Conservation (phyloP, 768 basidiomycete genomes). For the Mycena galopus region DNA sequence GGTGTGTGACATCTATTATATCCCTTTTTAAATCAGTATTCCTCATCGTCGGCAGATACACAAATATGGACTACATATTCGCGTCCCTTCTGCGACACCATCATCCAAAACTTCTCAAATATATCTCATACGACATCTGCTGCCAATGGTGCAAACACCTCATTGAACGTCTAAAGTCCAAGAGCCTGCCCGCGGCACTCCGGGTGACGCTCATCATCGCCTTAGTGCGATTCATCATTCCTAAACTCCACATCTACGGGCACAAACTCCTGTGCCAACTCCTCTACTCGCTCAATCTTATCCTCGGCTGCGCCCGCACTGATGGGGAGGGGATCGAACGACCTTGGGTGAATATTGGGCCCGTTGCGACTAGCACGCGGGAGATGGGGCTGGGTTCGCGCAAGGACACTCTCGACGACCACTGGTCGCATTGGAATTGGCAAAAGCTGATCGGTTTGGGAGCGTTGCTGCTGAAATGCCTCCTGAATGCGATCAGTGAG, state of each 20-base stretch:
- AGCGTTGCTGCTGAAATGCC: constrained; percentile 14
- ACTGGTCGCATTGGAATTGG: constrained; percentile 47
- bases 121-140: constrained; percentile 47
- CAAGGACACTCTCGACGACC: constrained; percentile 43
- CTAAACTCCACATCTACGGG: constrained; percentile 34
- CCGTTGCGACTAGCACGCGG: constrained; percentile 40
- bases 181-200: constrained; percentile 8
- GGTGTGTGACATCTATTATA: constrained; percentile 29
- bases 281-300: constrained; percentile 41
- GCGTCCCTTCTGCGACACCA: constrained; percentile 18
- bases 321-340: constrained; percentile 29
- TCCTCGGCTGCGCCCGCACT: constrained; percentile 1
- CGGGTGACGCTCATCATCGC: not conserved
- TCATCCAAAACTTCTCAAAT: not conserved
- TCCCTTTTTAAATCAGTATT: too few relatives aligned
- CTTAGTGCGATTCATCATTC: constrained; percentile 28
- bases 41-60: constrained; percentile 12
- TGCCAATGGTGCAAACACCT: constrained; percentile 48
- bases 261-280: constrained; percentile 42
- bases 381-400: constrained; percentile 50
- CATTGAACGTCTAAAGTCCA: too few relatives aligned
- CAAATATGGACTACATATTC: constrained; percentile 50
- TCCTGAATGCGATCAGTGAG: too few relatives aligned
- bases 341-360: constrained; percentile 2
- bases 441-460: constrained; percentile 41